Conservation (phyloP, 768 basidiomycete species). For the Cantharellus cinnabarinus region DNA sequence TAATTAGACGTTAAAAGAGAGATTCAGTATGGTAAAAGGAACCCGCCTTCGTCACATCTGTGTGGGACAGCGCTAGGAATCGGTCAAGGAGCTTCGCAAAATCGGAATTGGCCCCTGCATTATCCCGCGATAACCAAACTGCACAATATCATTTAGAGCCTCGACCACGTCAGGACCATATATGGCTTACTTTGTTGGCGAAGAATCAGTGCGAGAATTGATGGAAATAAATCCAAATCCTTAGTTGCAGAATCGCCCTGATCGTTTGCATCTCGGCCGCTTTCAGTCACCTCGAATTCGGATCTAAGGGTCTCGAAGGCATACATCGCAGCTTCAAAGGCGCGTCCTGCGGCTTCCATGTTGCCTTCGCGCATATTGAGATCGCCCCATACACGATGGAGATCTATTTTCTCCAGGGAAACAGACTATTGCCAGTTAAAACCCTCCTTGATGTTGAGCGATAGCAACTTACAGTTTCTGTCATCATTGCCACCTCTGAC, state of each 20-base stretch:
- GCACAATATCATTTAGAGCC: constrained; percentile 5
- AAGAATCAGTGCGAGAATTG: constrained; percentile 38
- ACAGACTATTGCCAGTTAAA: neutral
- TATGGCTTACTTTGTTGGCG: constrained; percentile 44
- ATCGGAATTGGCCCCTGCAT: constrained; percentile 23
- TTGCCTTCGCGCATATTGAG: neutral
- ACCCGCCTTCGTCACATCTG: constrained; percentile 35
- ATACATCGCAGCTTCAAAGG: neutral
- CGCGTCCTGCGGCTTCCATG: neutral
- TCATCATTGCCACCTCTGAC: neutral
- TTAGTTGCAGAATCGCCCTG: neutral
- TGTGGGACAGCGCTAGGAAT: constrained; percentile 34
- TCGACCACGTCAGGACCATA: neutral
- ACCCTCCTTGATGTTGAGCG: neutral
- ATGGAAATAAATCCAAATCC: constrained; percentile 26
- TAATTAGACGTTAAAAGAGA: neutral
- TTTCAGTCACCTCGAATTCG: neutral
- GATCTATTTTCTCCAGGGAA: neutral
- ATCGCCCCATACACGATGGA: neutral
- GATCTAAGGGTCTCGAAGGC: neutral
- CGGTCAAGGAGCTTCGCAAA: constrained; percentile 36
- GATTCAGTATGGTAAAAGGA: neutral
- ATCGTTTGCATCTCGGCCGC: neutral
- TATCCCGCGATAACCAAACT: constrained; percentile 53
- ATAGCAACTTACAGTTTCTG: no score